Conservation (phyloP, 768 basidiomycete species). For the Cystofilobasidium capitatum region DNA sequence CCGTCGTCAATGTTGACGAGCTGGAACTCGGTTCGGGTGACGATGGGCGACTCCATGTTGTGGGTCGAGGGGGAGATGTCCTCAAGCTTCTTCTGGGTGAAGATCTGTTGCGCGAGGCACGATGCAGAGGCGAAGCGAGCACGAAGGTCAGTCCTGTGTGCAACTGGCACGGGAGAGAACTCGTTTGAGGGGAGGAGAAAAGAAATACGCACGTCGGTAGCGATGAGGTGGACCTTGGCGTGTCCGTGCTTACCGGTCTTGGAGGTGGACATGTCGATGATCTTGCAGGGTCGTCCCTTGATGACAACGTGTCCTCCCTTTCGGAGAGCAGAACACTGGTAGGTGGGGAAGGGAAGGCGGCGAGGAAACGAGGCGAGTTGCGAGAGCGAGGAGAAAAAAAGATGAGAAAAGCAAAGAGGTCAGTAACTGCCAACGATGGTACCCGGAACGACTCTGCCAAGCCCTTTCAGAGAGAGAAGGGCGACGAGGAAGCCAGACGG, state of each 20-base stretch:
- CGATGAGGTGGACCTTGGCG: slow-evolving; percentile 97
- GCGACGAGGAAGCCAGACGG: background rate
- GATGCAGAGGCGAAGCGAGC: background rate
- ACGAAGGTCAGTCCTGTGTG: background rate
- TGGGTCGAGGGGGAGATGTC: slow-evolving; percentile 67
- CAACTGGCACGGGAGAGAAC: background rate
- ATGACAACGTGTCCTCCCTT: slow-evolving; percentile 68
- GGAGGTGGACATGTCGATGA: slow-evolving; percentile 89
- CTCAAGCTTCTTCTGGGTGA: slow-evolving; percentile 94
- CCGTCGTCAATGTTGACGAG: slow-evolving; percentile 83
- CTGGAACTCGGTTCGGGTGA: slow-evolving; percentile 77
- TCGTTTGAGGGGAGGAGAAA: background rate
- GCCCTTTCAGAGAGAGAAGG: background rate
- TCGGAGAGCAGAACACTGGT: slow-evolving; percentile 80
- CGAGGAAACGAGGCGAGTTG: background rate
- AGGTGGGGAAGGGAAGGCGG: background rate
- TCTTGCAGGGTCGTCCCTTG: slow-evolving; percentile 93
- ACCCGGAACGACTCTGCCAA: too few species aligned
- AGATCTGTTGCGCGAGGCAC: slow-evolving; percentile 55
- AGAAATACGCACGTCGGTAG: slow-evolving; percentile 71
- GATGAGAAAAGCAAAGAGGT: background rate
- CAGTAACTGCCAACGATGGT: background rate
- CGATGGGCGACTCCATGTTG: slow-evolving; percentile 80
- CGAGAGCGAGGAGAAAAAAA: background rate
- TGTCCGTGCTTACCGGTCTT: slow-evolving; percentile 97